phyloP scores from a whole-genome alignment of 1,284 basidiomycete genomes.

The Fereydounia khargensis region DNA sequence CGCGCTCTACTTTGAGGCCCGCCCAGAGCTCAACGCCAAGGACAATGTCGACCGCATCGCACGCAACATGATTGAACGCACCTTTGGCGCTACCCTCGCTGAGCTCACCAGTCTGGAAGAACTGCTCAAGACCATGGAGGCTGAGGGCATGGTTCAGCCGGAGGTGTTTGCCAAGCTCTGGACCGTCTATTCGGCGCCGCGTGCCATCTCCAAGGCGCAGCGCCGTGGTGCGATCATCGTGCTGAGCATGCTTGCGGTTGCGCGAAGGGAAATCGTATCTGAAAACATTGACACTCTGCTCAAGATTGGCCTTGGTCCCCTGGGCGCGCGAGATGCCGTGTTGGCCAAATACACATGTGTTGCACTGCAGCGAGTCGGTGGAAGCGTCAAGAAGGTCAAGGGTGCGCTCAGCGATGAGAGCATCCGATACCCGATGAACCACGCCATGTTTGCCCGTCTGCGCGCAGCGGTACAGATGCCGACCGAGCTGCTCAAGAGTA shows the following conservation, averaged over 20 bases:
- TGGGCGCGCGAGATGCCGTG: slow-evolving; percentile 73
- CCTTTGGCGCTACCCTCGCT: slow-evolving; percentile 72
- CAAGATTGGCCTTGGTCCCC: slow-evolving; percentile 79
- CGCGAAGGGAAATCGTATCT: slow-evolving; percentile 77
- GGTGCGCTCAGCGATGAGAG: slow-evolving; percentile 76
- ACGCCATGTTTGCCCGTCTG: slow-evolving; percentile 78
- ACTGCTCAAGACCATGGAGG: slow-evolving; percentile 91
- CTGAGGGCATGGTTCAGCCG: slow-evolving; percentile 71
- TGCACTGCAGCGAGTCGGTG: slow-evolving; percentile 84
- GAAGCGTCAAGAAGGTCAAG: slow-evolving; percentile 95
- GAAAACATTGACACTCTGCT: slow-evolving; percentile 83
- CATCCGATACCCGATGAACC: slow-evolving; percentile 82
- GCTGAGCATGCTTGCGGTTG: slow-evolving; percentile 89
- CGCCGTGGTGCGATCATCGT: slow-evolving; percentile 90
- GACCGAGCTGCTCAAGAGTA: slow-evolving; percentile 18
- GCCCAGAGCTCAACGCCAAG: slow-evolving; percentile 66
- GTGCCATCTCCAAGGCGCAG: slow-evolving; percentile 68
- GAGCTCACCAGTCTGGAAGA: slow-evolving; percentile 95
- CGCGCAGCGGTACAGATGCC: slow-evolving; percentile 63
- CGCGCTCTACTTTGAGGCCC: slow-evolving; percentile 74
- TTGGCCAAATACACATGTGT: slow-evolving; percentile 91
- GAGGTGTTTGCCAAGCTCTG: slow-evolving; percentile 88
- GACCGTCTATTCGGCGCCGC: slow-evolving; percentile 73
- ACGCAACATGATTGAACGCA: slow-evolving; percentile 81
- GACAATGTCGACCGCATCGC: slow-evolving; percentile 88